These are phyloP conservation scores for Pulicaria dysenterica DNA, from an alignment of 129 eudicot species.

Conservation along the genomic window DNA sequence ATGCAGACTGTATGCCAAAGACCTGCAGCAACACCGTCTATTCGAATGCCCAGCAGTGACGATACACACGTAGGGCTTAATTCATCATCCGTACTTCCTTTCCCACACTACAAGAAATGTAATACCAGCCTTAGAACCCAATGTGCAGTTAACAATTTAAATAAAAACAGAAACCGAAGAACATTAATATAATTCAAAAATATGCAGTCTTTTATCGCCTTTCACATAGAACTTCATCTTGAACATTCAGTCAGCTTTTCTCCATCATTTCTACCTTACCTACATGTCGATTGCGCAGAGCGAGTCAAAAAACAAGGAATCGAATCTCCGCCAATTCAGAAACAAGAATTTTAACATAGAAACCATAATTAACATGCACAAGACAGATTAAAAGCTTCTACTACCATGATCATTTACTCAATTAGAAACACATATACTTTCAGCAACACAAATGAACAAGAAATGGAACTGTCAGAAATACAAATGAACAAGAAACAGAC, in stretches of 20 bases:
- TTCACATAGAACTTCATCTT: conserved; percentile 52
- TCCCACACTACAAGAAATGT: conserved; percentile 74
- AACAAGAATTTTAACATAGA: neutral
- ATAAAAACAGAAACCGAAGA: conserved; percentile 20
- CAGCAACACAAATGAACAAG: neutral
- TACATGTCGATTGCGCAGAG: conserved; percentile 48
- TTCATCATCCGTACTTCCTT: conserved; percentile 95
- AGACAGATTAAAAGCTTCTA: neutral
- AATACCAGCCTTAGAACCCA: conserved; percentile 21
- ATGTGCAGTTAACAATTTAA: conserved; percentile 14
- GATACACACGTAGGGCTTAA: conserved; percentile 89
- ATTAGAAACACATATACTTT: conserved; percentile 9
- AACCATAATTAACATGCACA: neutral
- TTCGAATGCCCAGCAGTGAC: conserved; percentile 74
- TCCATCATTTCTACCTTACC: conserved; percentile 63
- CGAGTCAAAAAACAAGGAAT: conserved; percentile 23
- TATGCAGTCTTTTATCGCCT: conserved; percentile 35
- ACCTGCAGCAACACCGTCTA: conserved; percentile 84
- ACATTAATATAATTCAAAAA: conserved; percentile 13
- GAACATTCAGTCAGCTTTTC: conserved; percentile 59
- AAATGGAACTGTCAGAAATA: neutral
- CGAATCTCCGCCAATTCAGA: conserved; percentile 6
- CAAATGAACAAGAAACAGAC: neutral
- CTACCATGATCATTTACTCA: conserved; percentile 19
- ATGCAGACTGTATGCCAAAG: conserved; percentile 95